Evolutionary conservation across 139 green algal genomes (phyloP), one percentile per base, ranked within the genome.

Genomic region (Micromonas pusilla): DNA sequence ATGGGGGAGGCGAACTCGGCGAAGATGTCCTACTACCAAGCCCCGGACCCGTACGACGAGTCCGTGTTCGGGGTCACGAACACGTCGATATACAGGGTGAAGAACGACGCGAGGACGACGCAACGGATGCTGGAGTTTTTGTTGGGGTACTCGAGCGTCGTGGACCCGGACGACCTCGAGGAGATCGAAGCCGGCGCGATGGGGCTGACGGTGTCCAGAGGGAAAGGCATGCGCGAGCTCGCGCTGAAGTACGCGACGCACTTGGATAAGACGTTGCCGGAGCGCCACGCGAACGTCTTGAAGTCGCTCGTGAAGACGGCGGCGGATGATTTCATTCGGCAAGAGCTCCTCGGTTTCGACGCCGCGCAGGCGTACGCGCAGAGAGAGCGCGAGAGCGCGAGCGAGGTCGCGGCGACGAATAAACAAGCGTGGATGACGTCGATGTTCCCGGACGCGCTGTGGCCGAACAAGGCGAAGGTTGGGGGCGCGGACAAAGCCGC

Each of bases 121-220:
- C 28, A 45, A 72, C 32, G 33, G 65, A 26, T 72, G n/a, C 30
- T 72, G 26, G 65, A 72, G 32, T 72, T 45, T 26, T 16, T 72
- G 26, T 45, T 72, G 3, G 65, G 65, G 65, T 72, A 72, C 30
- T 72, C 65, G n/a, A 21, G n/a, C 3, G 65, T 33, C 4, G 30
- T 72, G 3, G 65, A 72, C 65, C 26, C 26, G 3, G 65, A 72
- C 2, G 65, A 72, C 30, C 33, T 72, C 26, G 65, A 72, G 65
- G 65, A 72, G 13, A 72, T 72, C 30, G 28, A n/a, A 3, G 65
- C 65, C 3, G 32, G 33, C 13, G 4, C 65, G 30, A 4, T 45
- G 65, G 65, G 65, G 33, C 30, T 72, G 32, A 32, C 65, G 4
- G 65, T 72, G 65, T 38, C 65, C 4, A 4, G 65, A 16, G 65